These are phyloP conservation scores for Oidiodendron maius DNA, from an alignment of 495 filamentous ascomycete species.

Conservation along the genomic window DNA sequence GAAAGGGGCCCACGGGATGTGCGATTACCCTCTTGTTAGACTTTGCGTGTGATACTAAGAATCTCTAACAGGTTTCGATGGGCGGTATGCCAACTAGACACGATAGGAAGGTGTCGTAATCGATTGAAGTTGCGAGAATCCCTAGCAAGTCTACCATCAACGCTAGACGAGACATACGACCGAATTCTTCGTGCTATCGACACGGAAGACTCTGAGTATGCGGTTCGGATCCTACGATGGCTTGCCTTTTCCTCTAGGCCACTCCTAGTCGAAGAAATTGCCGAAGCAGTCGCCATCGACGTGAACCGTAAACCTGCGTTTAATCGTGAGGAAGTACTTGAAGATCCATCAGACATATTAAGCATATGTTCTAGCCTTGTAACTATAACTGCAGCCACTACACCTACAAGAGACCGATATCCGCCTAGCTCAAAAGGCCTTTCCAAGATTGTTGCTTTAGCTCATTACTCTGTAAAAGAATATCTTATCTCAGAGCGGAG, in stretches of 20 bases:
- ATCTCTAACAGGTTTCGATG: constrained; percentile 27
- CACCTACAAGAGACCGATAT: neutral
- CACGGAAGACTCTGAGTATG: constrained; percentile 9
- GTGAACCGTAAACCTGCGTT: constrained; percentile 13
- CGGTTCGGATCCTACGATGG: constrained; percentile 26
- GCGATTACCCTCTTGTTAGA: neutral
- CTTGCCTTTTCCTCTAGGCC: constrained; percentile 24
- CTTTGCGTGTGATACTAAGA: neutral
- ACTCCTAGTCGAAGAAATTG: constrained; percentile 22
- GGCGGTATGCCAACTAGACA: constrained; percentile 33
- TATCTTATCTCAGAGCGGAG: constrained; percentile 22
- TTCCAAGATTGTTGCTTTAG: constrained; percentile 14
- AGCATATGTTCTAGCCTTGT: constrained; percentile 25
- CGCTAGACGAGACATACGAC: constrained; percentile 33
- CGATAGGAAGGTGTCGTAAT: constrained; percentile 26
- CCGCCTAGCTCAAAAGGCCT: no score
- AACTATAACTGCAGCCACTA: neutral
- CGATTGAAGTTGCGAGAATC: constrained; percentile 14
- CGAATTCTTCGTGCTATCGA: constrained; percentile 26
- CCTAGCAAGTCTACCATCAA: constrained; percentile 25
- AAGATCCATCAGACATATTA: constrained; percentile 19
- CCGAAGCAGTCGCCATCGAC: constrained; percentile 24
- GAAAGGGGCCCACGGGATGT: constrained; percentile 15
- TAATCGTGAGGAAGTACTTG: constrained; percentile 18
- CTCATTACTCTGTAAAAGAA: constrained; percentile 36